A percentile compares a stretch with the other conserved stretches of the same genome.
Evolutionary conservation across 225 moss, liverwort and hornwort species (phyloP).

Genomic region (Climacium dendroides): DNA sequence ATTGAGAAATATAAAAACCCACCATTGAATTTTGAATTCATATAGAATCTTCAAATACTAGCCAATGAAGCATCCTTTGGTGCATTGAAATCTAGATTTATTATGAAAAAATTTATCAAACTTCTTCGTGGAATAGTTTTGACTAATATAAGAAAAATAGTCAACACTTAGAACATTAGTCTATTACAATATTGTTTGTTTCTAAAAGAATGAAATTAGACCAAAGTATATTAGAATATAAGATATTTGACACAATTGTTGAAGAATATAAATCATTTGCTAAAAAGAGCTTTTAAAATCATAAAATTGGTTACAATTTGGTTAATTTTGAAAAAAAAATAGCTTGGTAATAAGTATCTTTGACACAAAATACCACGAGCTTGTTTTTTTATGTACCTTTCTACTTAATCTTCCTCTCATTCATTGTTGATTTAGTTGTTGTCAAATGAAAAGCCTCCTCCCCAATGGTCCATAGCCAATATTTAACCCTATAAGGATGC

Average conservation of each 20-base stretch:
- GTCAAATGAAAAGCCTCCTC: not conserved
- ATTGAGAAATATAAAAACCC: not conserved
- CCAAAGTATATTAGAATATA: not conserved
- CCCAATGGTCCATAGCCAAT: rapidly evolving
- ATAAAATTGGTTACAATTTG: not conserved
- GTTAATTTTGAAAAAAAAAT: not conserved
- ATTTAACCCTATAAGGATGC: too few relatives aligned
- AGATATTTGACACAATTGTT: not conserved
- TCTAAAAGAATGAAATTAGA: not conserved
- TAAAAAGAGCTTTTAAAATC: not conserved
- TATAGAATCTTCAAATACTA: not conserved
- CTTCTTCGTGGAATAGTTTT: not conserved
- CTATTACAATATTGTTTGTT: not conserved
- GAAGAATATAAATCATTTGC: not conserved
- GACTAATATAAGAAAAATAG: not conserved
- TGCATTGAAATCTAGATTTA: not conserved
- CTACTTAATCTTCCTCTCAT: not conserved
- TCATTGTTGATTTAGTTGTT: not conserved
- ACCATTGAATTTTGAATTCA: not conserved
- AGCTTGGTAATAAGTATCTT: not conserved
- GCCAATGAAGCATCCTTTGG: too few relatives aligned
- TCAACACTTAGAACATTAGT: not conserved
- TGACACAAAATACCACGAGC: not conserved
- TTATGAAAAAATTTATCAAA: not conserved
- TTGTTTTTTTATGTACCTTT: not conserved